A percentile compares a stretch with the other conserved stretches of the same genome.
phyloP scores from a whole-genome alignment of 2,329 filamentous ascomycete species.

The Ascochyta fabae region DNA sequence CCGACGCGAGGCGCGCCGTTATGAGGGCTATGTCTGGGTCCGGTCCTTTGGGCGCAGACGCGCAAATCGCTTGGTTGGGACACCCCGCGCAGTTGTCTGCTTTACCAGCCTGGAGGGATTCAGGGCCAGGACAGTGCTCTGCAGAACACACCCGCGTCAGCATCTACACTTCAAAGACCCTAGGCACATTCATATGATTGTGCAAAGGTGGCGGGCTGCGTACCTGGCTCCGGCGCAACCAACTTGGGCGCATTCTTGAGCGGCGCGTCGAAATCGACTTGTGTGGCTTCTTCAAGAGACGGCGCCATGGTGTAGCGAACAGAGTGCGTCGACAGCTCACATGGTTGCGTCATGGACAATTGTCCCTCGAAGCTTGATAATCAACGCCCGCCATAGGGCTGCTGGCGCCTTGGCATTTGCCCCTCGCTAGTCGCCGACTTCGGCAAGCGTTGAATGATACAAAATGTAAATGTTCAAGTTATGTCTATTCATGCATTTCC shows the following conservation, averaged over 20 bases:
- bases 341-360: slow-evolving; percentile 30
- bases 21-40: slow-evolving; percentile 94
- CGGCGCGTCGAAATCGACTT: slow-evolving; percentile 76
- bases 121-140: slow-evolving; percentile 94
- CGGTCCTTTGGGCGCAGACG: slow-evolving; percentile 90
- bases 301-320: slow-evolving; percentile 69
- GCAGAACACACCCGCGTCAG: background rate
- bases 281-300: slow-evolving; percentile 72
- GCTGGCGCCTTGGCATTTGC: slow-evolving; percentile 29
- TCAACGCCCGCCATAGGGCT: slow-evolving; percentile 38
- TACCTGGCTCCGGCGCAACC: slow-evolving; percentile 86
- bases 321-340: slow-evolving; percentile 20
- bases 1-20: slow-evolving; percentile 77
- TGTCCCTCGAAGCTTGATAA: slow-evolving; percentile 39
- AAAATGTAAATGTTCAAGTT: too few relatives aligned
- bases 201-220: slow-evolving; percentile 24
- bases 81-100: slow-evolving; percentile 90
- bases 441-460: background rate
- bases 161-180: slow-evolving; percentile 43
- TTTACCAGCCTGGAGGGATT: slow-evolving; percentile 71
- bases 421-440: slow-evolving; percentile 10
- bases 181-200: too few relatives aligned
- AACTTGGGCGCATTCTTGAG: slow-evolving; percentile 81
- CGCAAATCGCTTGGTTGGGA: slow-evolving; percentile 95
- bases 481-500: slow-evolving; percentile 16